phyloP scores from a whole-genome alignment of 352 stramenopile species.

The Pythium aquatile region DNA sequence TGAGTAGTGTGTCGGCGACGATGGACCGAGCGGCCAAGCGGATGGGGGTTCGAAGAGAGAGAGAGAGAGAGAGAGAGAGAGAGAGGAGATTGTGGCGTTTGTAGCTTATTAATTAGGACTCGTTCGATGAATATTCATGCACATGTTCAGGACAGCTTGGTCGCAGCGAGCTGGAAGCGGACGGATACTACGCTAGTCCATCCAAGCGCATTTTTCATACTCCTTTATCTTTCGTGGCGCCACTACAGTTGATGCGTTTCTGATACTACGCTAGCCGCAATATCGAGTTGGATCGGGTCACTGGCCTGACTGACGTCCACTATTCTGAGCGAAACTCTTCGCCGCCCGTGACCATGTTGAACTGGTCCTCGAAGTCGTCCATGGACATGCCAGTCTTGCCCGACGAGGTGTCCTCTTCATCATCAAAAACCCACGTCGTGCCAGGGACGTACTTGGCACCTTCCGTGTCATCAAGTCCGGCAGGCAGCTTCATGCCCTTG shows the following conservation, averaged over 20 bases:
- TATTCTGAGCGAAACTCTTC: conserved; percentile 87
- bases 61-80: not conserved
- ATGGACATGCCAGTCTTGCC: conserved; percentile 69
- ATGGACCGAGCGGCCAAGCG: conserved; percentile 2
- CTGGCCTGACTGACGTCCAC: conserved; percentile 1
- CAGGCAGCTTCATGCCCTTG: conserved; percentile 71
- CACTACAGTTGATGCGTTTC: not conserved
- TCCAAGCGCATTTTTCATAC: conserved; percentile 5
- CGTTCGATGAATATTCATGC: conserved; percentile 3
- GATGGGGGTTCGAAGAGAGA: not conserved
- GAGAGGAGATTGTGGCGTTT: not conserved
- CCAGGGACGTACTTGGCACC: conserved; percentile 83
- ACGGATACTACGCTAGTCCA: not conserved
- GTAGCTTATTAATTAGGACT: conserved; percentile 25
- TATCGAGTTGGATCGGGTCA: not conserved
- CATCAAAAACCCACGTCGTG: conserved; percentile 88
- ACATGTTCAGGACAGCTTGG: not conserved
- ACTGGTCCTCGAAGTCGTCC: conserved; percentile 87
- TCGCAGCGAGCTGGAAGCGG: not conserved
- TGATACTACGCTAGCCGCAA: not conserved
- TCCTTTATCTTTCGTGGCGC: conserved; percentile 2
- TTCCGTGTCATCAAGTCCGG: conserved; percentile 55
- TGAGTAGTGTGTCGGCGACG: conserved; percentile 13
- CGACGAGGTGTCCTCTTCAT: conserved; percentile 58
- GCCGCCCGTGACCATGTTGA: conserved; percentile 82